These are phyloP conservation scores for Harrya chromipes DNA, from an alignment of 768 basidiomycete species.

Conservation along the genomic window DNA sequence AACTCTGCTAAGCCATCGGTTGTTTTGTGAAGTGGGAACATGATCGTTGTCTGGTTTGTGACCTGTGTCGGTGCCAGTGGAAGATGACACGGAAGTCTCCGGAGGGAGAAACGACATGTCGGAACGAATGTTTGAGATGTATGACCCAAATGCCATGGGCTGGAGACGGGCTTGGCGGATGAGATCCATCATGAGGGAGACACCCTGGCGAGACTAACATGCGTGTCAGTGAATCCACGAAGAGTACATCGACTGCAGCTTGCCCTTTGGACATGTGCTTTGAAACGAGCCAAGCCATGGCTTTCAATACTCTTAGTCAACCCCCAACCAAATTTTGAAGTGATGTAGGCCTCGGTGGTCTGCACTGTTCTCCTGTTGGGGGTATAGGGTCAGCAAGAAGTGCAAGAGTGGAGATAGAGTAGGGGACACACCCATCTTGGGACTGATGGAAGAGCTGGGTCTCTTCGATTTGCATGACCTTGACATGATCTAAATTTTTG, in stretches of 20 bases:
- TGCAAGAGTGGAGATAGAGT: not conserved
- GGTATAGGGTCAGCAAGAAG: conserved; percentile 2
- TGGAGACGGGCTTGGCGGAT: conserved; percentile 74
- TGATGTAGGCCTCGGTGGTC: conserved; percentile 79
- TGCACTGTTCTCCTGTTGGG: conserved; percentile 69
- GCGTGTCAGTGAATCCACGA: not conserved
- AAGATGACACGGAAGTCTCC: conserved; percentile 17
- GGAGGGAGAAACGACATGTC: conserved; percentile 29
- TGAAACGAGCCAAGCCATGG: conserved; percentile 81
- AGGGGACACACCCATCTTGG: conserved; percentile 57
- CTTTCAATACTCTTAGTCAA: conserved; percentile 84
- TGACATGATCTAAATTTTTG: conserved; percentile 90
- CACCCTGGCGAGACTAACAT: conserved; percentile 78
- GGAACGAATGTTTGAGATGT: conserved; percentile 33
- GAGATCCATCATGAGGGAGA: conserved; percentile 75
- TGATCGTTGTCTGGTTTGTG: conserved; percentile 18
- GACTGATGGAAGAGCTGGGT: conserved; percentile 67
- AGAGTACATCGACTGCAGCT: conserved; percentile 23
- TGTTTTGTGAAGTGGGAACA: conserved; percentile 10
- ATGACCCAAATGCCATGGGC: conserved; percentile 43
- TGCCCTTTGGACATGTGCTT: conserved; percentile 83
- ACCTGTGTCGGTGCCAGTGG: conserved; percentile 7
- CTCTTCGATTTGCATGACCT: conserved; percentile 92
- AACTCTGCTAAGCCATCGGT: conserved; percentile 25
- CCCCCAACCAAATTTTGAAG: conserved; percentile 91